Base-by-base conservation (phyloP, 73 alveolate genomes). In the Blepharisma stoltei region DNA sequence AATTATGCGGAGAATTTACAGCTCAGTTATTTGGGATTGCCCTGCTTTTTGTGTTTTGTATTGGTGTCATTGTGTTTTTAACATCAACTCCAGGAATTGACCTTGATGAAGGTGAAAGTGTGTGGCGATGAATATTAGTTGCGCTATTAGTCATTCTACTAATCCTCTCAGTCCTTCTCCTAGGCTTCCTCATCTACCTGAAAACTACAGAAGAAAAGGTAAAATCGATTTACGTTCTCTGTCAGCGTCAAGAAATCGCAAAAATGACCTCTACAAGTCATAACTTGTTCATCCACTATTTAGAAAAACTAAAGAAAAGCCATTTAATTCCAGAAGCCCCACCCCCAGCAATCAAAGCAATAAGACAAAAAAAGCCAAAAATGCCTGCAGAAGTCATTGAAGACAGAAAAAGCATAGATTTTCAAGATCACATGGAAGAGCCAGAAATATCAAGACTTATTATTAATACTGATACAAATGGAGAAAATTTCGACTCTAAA, bases 171-270 rank as follows among this genome's bases (percentile, higher is more conserved):
- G n/a, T 60, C 11, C 38, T 60, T 8, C 46, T 60, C 23, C 5
- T 60, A 14, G 73, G 38, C 18, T 60, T 25, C 14, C 23, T 20
- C 23, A 60, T 14, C 5, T 14, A 14, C 47, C 14, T 8, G 46
- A 60, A 25, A 25, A 14, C 66, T 52, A 52, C 23, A 14, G 23
- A 52, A 14, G 23, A 60, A 60, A 38, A 14, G 18, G 46, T 60
- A 25, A 9, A 20, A 25, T 14, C 46, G 11, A n/a, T 60, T 20
- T n/a, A 60, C 14, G 73, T 60, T 20, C 46, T 60, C 14, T 60
- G 73, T 5, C 73, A 60, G 23, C 14, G 23, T 14, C 73, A 60
- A 25, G 73, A 60, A 60, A 60, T 60, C 38, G 73, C 73, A 14
- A 14, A 25, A 60, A 60, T 60, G 73, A 18, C 49, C 11, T 14